phyloP scores from a whole-genome alignment of 1,284 basidiomycete genomes.

The Crucibulum cyathiforme region DNA sequence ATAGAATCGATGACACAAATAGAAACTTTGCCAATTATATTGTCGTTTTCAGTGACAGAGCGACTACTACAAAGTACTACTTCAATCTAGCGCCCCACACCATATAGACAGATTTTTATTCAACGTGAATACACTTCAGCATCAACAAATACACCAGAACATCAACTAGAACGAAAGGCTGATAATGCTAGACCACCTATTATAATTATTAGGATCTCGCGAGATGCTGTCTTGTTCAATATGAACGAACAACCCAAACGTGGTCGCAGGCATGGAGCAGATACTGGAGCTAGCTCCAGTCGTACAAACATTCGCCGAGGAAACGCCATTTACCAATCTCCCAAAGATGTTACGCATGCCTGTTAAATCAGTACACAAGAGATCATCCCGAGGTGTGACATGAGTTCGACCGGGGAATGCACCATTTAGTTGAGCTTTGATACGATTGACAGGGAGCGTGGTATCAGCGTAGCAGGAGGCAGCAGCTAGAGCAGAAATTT shows the following conservation, averaged over 20 bases:
- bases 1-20: no score
- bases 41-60: no score
- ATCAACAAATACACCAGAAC: no score
- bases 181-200: background rate
- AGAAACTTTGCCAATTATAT: no score
- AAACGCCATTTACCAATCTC: background rate
- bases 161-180: background rate
- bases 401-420: background rate
- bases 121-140: no score
- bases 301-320: background rate
- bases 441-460: background rate
- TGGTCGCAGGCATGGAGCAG: background rate
- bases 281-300: background rate
- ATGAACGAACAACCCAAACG: background rate
- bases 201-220: background rate
- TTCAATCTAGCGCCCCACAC: no score
- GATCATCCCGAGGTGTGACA: background rate
- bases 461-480: background rate
- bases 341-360: background rate
- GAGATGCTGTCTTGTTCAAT: background rate
- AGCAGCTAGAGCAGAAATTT: background rate
- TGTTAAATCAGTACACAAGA: no score
- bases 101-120: no score
- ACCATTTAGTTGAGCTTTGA: background rate
- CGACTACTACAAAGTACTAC: no score